phyloP scores from a whole-genome alignment of 208 protist species.

The Trypanosoma rangeli region DNA sequence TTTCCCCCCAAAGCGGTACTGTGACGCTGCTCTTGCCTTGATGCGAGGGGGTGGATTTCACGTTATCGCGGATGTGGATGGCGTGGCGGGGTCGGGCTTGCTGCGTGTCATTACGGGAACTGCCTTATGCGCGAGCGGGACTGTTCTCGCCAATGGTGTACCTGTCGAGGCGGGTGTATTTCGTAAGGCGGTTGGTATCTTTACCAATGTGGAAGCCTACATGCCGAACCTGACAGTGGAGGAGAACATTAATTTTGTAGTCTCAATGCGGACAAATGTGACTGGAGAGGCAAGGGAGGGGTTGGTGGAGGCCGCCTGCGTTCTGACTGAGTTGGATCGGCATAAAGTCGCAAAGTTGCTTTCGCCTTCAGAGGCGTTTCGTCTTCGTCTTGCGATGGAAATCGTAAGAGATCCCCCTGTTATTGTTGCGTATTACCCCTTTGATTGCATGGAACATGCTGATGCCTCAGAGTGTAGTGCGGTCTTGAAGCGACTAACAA shows the following conservation, averaged over 20 bases:
- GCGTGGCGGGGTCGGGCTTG: conserved; percentile 29
- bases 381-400: conserved; percentile 60
- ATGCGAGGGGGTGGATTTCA: conserved; percentile 42
- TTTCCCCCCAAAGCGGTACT: conserved; percentile 30
- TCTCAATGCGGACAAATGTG: conserved; percentile 45
- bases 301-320: conserved; percentile 35
- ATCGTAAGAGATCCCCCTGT: conserved; percentile 56
- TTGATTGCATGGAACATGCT: conserved; percentile 32
- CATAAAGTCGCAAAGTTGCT: conserved; percentile 33
- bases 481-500: conserved; percentile 38
- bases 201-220: conserved; percentile 21
- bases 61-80: conserved; percentile 43
- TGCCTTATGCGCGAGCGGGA: conserved; percentile 25
- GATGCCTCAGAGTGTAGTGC: conserved; percentile 28
- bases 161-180: conserved; percentile 27
- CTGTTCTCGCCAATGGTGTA: conserved; percentile 35
- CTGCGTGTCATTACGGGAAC: conserved; percentile 38
- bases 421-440: conserved; percentile 42
- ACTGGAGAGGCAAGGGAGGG: conserved; percentile 32
- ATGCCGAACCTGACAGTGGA: conserved; percentile 51
- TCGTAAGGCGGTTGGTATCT: conserved; percentile 32
- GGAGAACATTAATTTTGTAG: conserved; percentile 53
- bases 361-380: conserved; percentile 38
- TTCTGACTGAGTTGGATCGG: conserved; percentile 42
- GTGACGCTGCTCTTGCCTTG: conserved; percentile 41